Percentiles rank a stretch among this genome's conserved stretches.
Evolutionary conservation across 352 stramenopile genomes (phyloP).

Genomic region (Aphanomyces euteiches): DNA sequence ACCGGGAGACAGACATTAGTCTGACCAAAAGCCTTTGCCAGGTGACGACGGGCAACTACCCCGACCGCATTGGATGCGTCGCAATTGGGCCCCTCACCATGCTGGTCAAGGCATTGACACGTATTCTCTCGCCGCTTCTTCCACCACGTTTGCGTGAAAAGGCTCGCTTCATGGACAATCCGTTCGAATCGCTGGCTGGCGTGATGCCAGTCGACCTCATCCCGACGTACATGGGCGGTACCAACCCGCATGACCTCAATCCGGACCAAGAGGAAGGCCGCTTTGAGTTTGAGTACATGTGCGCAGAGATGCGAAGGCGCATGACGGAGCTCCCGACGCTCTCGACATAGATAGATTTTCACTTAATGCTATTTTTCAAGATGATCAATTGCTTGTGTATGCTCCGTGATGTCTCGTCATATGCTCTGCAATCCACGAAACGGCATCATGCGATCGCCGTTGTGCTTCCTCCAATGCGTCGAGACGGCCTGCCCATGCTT

Average conservation of each 20-base stretch:
- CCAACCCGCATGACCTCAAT: slow-evolving; percentile 40
- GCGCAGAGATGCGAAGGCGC: slow-evolving; percentile 13
- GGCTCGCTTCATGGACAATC: slow-evolving; percentile 56
- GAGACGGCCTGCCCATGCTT: slow-evolving; percentile 7
- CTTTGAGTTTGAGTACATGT: slow-evolving; percentile 26
- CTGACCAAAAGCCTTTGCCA: slow-evolving; percentile 56
- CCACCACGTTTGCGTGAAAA: slow-evolving; percentile 49
- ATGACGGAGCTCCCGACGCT: background rate
- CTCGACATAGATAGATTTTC: background rate
- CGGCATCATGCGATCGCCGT: background rate
- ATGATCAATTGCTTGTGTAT: background rate
- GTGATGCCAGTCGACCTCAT: slow-evolving; percentile 57
- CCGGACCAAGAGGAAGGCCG: slow-evolving; percentile 9
- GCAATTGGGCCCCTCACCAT: slow-evolving; percentile 53
- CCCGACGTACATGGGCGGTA: slow-evolving; percentile 48
- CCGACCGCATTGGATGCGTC: slow-evolving; percentile 58
- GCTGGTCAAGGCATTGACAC: slow-evolving; percentile 47
- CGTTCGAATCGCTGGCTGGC: slow-evolving; percentile 46
- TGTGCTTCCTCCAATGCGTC: background rate
- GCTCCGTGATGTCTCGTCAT: slow-evolving; percentile 4
- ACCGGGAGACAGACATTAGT: slow-evolving; percentile 49
- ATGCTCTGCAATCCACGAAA: slow-evolving; percentile 8
- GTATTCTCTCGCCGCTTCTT: slow-evolving; percentile 55
- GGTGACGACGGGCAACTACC: slow-evolving; percentile 59
- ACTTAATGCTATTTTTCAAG: background rate